Evolutionary conservation across 23 red algal genomes (phyloP), one percentile per base, ranked within the genome.

Genomic region (Gracilaria vermiculophylla): DNA sequence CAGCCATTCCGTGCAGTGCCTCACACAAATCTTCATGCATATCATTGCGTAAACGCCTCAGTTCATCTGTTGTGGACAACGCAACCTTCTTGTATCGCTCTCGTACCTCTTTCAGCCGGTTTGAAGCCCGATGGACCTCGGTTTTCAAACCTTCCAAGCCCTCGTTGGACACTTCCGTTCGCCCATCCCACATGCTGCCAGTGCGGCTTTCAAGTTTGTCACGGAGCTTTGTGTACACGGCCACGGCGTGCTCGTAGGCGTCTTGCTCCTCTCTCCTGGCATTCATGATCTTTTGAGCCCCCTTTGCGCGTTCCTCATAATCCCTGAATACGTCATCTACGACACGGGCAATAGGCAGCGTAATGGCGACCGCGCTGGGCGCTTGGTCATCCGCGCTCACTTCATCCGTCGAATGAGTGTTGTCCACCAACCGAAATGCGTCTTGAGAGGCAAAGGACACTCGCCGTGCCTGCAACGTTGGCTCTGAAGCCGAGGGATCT

Each of bases 231-330:
- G 70, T 77, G 50, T 94, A 94, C 81, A 86, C 81, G 8, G 82
- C 70, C 11, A 86, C 54, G 5, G 91, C 91, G 41, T 88, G 91
- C 65, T 94, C 91, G 61, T 87, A 94, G 5, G 91, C 91, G 36
- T 94, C 79, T 49, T 87, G 91, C 49, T 94, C 91, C 25, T 94
- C 81, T 55, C 47, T 64, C 28, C 91, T 66, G 15, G 81, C 62
- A 42, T 71, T 80, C 73, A 94, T 85, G 35, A 94, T 94, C 11
- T 75, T 39, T 35, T 94, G 72, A 49, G 80, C 91, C 17, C 91
- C 91, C 3, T 42, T 80, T 2, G 75, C 75, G 6, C 86, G 50
- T 65, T 90, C 73, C 71, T 90, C 86, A 80, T 90, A 80, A 66
- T 90, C 86, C 21, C 86, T 70, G 69, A 90, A 73, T 0, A 90